Evolutionary conservation across 139 green algal species (phyloP), one percentile per base, ranked within the genome.

Genomic region (Chlamydomonas incerta): DNA sequence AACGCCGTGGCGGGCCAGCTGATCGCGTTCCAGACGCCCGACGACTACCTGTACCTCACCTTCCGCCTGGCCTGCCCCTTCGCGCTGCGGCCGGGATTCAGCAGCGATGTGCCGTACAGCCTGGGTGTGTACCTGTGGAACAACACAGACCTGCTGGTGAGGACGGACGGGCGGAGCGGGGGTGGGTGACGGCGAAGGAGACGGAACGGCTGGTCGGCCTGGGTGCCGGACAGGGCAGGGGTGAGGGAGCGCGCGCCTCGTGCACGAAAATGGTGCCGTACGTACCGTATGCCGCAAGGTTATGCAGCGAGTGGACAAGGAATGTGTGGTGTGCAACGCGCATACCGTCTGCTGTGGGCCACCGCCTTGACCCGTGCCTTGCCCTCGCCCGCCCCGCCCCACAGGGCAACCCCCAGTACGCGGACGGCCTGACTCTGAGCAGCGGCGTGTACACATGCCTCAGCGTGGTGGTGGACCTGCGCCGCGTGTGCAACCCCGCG

Each of bases 51-150:
- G 0, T 67, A 74, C 63, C 29, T 85, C 47, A 85, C 79, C 34
- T 85, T 76, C 33, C 33, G 34, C 3, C 65, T 85, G 13, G 6
- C 37, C 50, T 85, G 79, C 46, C 79, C 79, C 31, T 85, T 76
- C 41, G 68, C 79, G 18, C 66, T 85, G 24, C 65, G 79, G 6
- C 66, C 79, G 0, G 79, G 79, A 0, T 31, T 68, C 29, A 35
- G 20, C 50, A 15, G 13, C 5, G 72, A 67, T 33, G 50, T n/a
- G 52, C 72, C 50, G 6, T 80, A 37, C 63, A 20, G 9, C 11
- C 2, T 85, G 33, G 79, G 79, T 24, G n/a, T 85, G 31, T 85
- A 76, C 33, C 20, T 75, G 11, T 85, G 79, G 79, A 75, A 85
- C 66, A 55, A 6, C 26, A 85, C 79, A 8, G 52, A 80, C n/a